Evolutionary conservation across 441 rosid species (phyloP), one percentile per base, ranked within the genome.

Genomic region (Euphorbia celastroides): DNA sequence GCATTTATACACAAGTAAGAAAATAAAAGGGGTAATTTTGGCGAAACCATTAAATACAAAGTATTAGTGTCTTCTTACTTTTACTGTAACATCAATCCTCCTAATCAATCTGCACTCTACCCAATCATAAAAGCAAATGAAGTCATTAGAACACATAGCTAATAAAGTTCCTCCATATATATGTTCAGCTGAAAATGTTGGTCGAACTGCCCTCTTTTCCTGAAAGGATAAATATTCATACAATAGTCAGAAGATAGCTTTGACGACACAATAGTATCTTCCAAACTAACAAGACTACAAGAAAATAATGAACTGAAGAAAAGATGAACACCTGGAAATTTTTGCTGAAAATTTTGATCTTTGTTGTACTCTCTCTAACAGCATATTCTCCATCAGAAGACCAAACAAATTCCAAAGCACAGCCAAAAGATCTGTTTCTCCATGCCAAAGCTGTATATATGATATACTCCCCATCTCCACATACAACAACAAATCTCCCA

Each of bases 361-460:
- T 92, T 65, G 99, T 82, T 52, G 98, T 78, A 75, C 96, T 95
- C 79, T 95, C 99, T 75, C 96, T 85, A 72, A 87, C 93, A 77
- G 98, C 99, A 86, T 90, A 88, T 77, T 95, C 98, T 56, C 99
- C 98, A 64, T 95, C 99, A 64, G 90, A 83, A 32, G 99, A 92
- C 99, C 99, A 95, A 66, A 79, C 93, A 73, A 92, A 88, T 83
- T 92, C 99, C 82, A 95, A 74, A 10, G 95, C 97, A 42, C 97
- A 92, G 68, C 99, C 99, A 87, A 92, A 94, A 61, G 99, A 94
- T 75, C 98, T 86, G 75, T 94, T 92, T 79, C 99, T 90, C 99
- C 99, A 94, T 25, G 99, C 99, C 81, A 94, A 74, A 76, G 99
- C 98, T 22, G 98, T 94, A 72, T 94, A 94, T 75, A 92, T 92